Evolutionary conservation across 2,329 filamentous ascomycete species (phyloP).

Genomic region (Periconia macrospinosa): DNA sequence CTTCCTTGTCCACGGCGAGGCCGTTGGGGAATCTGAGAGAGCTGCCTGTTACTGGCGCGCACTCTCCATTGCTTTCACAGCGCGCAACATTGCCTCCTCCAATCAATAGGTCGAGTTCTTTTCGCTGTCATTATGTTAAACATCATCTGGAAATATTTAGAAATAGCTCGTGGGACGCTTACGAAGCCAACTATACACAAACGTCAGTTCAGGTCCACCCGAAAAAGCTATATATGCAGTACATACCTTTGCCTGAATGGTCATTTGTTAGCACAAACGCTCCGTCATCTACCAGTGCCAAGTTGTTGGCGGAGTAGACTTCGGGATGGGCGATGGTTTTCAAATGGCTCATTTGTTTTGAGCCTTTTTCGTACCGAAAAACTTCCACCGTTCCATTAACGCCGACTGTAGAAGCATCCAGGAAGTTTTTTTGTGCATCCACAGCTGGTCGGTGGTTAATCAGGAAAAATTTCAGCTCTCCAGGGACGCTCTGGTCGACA

Average conservation of each 20-base stretch:
- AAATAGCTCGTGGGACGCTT: background rate
- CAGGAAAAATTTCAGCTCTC: slow-evolving; percentile 31
- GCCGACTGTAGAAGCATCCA: slow-evolving; percentile 24
- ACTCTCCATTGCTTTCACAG: slow-evolving; percentile 20
- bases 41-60: slow-evolving; percentile 18
- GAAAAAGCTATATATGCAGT: too few species aligned
- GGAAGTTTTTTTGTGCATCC: slow-evolving; percentile 20
- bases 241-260: slow-evolving; percentile 20
- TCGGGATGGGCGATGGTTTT: slow-evolving; percentile 1
- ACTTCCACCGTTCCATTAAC: slow-evolving; percentile 29
- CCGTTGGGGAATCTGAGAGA: slow-evolving; percentile 36
- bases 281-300: slow-evolving; percentile 3
- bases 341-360: slow-evolving; percentile 4
- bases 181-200: slow-evolving; percentile 6
- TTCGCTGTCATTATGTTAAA: slow-evolving; percentile 8
- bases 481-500: slow-evolving; percentile 22
- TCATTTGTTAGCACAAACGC: slow-evolving; percentile 16
- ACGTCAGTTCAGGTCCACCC: slow-evolving; percentile 8
- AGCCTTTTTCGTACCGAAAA: slow-evolving; percentile 4
- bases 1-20: slow-evolving; percentile 22
- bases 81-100: slow-evolving; percentile 32
- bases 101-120: slow-evolving; percentile 23
- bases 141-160: background rate
- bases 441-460: slow-evolving; percentile 30
- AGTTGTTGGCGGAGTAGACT: slow-evolving; percentile 3